phyloP scores from a whole-genome alignment of 805 yeast genomes.

The Cyberlindnera xishuangbannaensis region DNA sequence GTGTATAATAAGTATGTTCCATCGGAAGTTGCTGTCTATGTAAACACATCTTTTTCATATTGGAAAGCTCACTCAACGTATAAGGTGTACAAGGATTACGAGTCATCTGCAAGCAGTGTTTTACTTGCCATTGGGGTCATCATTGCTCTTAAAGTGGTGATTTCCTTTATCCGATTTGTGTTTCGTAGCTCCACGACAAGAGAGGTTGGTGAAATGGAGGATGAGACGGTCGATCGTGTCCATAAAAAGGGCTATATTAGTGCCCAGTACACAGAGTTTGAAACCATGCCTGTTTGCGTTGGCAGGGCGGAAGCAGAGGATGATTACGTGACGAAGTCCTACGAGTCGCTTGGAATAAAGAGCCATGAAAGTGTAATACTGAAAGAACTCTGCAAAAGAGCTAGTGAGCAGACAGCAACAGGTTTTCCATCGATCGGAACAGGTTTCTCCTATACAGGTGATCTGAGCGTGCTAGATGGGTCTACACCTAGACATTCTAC shows the following conservation, averaged over 20 bases:
- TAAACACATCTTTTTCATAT: slow-evolving; percentile 1
- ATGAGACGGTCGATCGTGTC: slow-evolving; percentile 3
- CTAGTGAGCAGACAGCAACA: not conserved
- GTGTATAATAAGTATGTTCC: slow-evolving; percentile 9
- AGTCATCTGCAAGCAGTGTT: slow-evolving; percentile 1
- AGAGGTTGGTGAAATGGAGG: not conserved
- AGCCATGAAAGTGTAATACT: slow-evolving; percentile 3
- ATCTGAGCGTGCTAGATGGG: slow-evolving; percentile 7
- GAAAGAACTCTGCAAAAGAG: slow-evolving; percentile 3
- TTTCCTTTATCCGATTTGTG: slow-evolving; percentile 1
- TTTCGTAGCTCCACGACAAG: not conserved
- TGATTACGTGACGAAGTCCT: slow-evolving; percentile 4
- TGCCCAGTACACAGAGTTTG: slow-evolving; percentile 9
- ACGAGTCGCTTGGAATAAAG: slow-evolving; percentile 2
- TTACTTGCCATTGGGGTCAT: slow-evolving; percentile 2
- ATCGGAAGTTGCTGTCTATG: slow-evolving; percentile 1
- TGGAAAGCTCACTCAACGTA: slow-evolving; percentile 10
- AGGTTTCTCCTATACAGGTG: not conserved
- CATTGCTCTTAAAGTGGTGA: slow-evolving; percentile 2
- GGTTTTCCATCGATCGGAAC: not conserved
- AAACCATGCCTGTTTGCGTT: slow-evolving; percentile 11
- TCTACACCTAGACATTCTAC: slow-evolving; percentile 10
- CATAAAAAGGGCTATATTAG: slow-evolving; percentile 1
- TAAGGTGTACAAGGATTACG: slow-evolving; percentile 8
- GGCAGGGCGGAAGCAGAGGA: slow-evolving; percentile 14